phyloP scores from a whole-genome alignment of 1,139 yeast genomes.

The Pichia sp. region DNA sequence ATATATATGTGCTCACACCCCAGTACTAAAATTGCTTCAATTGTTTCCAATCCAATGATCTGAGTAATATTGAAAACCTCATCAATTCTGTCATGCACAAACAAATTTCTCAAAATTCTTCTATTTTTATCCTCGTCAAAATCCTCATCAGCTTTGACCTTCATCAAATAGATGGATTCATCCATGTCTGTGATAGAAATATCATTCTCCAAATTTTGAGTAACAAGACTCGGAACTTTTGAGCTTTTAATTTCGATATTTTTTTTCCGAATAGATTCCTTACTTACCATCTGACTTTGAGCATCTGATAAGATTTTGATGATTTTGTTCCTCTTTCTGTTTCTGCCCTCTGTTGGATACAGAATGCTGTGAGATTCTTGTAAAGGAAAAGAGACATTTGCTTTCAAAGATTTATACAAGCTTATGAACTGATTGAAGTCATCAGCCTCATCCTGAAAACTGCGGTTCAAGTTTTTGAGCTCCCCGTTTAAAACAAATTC shows the following conservation, averaged over 20 bases:
- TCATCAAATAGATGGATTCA: neutral
- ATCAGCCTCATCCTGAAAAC: slow-evolving; percentile 61
- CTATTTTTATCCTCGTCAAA: slow-evolving; percentile 65
- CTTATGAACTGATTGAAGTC: slow-evolving; percentile 48
- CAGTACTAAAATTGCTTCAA: slow-evolving; percentile 67
- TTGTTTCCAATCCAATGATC: slow-evolving; percentile 65
- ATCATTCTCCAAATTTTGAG: slow-evolving; percentile 3
- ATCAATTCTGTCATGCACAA: slow-evolving; percentile 64
- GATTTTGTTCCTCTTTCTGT: slow-evolving; percentile 58
- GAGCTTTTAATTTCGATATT: neutral
- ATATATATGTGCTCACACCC: slow-evolving; percentile 63
- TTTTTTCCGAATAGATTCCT: neutral
- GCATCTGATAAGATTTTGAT: slow-evolving; percentile 25
- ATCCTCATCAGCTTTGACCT: slow-evolving; percentile 39
- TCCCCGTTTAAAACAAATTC: slow-evolving; percentile 47
- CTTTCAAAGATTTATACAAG: slow-evolving; percentile 43
- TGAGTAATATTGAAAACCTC: slow-evolving; percentile 71
- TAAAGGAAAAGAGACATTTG: slow-evolving; percentile 30
- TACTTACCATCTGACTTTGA: slow-evolving; percentile 5
- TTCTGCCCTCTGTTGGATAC: slow-evolving; percentile 64
- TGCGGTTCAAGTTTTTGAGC: slow-evolving; percentile 44
- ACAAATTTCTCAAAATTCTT: slow-evolving; percentile 63
- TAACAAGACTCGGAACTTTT: neutral
- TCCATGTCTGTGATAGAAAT: slow-evolving; percentile 18
- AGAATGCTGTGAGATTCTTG: slow-evolving; percentile 39